phyloP scores from a whole-genome alignment of 345 rosid species.

The Carallia pectinifolia region DNA sequence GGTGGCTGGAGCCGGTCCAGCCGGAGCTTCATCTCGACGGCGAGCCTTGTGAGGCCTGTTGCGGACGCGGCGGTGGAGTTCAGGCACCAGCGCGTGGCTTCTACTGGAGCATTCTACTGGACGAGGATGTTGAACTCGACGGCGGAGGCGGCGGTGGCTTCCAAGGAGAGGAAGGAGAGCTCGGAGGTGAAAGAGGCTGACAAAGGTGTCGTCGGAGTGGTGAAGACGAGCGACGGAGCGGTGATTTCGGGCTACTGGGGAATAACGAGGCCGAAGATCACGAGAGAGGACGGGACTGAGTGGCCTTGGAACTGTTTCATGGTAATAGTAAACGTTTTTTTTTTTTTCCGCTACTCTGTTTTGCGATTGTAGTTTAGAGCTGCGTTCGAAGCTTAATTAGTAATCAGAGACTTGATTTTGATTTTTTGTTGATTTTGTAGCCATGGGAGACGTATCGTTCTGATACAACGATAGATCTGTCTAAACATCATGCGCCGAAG shows the following conservation, averaged over 20 bases:
- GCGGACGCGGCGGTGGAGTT: too few relatives aligned
- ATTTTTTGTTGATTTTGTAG: conserved; percentile 26
- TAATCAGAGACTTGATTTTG: not conserved
- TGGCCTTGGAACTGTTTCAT: conserved; percentile 92
- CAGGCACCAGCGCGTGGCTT: not conserved
- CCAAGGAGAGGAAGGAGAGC: not conserved
- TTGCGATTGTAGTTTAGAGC: too few relatives aligned
- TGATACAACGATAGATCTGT: conserved; percentile 59
- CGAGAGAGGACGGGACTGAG: conserved; percentile 54
- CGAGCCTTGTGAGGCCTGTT: not conserved
- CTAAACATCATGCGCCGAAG: conserved; percentile 63
- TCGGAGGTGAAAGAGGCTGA: conserved; percentile 19
- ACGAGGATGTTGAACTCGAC: conserved; percentile 28
- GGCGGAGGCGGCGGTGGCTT: conserved; percentile 1
- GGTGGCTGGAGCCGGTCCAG: not conserved
- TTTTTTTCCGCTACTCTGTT: too few relatives aligned
- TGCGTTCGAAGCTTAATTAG: too few relatives aligned
- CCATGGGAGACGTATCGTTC: conserved; percentile 74
- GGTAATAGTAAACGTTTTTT: conserved; percentile 23
- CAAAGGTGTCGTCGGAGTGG: conserved; percentile 18
- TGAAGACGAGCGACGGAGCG: conserved; percentile 26
- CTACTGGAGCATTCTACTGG: conserved; percentile 16
- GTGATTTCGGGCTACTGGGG: conserved; percentile 71
- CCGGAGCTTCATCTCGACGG: conserved; percentile 11
- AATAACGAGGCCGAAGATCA: conserved; percentile 50